Evolutionary conservation across 1,284 basidiomycete genomes (phyloP), one percentile per base, ranked within the genome.

Genomic region (Apiotrichum gamsii): DNA sequence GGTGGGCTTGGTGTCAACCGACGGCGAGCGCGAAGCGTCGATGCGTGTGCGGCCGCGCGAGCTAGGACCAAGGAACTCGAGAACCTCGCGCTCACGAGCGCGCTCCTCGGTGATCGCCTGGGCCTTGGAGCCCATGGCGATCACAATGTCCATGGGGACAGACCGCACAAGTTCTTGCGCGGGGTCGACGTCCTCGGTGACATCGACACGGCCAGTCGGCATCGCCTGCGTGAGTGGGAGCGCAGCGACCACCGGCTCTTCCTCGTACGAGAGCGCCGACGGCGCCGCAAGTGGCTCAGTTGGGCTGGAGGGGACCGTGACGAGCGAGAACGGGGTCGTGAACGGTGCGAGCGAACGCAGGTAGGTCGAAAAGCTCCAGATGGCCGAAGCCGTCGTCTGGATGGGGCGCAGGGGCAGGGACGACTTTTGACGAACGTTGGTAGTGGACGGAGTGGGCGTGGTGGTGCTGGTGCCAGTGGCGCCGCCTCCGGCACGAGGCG

Each of bases 121-220:
- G 2, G 57, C 55, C 19, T 47, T 51, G 49, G 45, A 39, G 25
- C 51, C 54, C 0, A 51, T 25, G 10, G 61, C 61, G 15, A 64
- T 33, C 23, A 62, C 57, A 45, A 70, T 70, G 50, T 70, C 61
- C 62, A 70, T 62, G 6, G 69, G 69, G 1, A 70, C 49, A 41
- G 61, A 64, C 35, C 65, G 52, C 21, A 70, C 69, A 38, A 69
- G 50, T 33, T 66, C 54, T 24, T 57, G 49, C 16, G 53, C 51
- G 16, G 13, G 49, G 56, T 23, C 40, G 46, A 19, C 19, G 30
- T 25, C 25, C 9, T 37, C 34, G 15, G 39, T 13, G 2, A 18
- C n/a, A 20, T 47, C 39, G 9, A 21, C 29, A n/a, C 28, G 37
- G 10, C n/a, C 18, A 19, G 24, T 10, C 21, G 42, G 18, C 31